Evolutionary conservation across 805 yeast genomes (phyloP).

Genomic region (Candida berthetii): DNA sequence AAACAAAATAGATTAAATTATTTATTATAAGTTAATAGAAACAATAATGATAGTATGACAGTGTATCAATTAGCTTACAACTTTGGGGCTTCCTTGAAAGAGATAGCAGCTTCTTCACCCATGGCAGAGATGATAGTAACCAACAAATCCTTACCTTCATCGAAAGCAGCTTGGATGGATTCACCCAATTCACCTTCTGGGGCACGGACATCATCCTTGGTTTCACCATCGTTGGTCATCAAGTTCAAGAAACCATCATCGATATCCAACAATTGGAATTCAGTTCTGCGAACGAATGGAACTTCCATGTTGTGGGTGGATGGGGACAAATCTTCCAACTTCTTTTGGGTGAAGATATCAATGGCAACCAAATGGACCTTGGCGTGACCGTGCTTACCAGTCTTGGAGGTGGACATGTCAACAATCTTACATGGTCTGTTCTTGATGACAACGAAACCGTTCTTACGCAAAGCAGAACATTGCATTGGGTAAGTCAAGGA

Average conservation of each 20-base stretch:
- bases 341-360: slow-evolving; percentile 98
- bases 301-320: slow-evolving; percentile 99
- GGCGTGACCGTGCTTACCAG: slow-evolving; percentile 99
- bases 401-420: slow-evolving; percentile 99
- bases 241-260: slow-evolving; percentile 97
- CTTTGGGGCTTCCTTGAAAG: slow-evolving; percentile 98
- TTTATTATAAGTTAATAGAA: not conserved
- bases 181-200: slow-evolving; percentile 99
- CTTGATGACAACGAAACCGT: slow-evolving; percentile 98
- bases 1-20: not conserved
- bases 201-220: slow-evolving; percentile 97
- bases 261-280: slow-evolving; percentile 94
- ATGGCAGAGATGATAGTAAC: slow-evolving; percentile 97
- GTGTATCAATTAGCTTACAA: not conserved
- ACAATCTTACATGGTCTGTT: slow-evolving; percentile 99
- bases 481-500: slow-evolving; percentile 98
- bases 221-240: slow-evolving; percentile 96
- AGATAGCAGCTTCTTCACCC: slow-evolving; percentile 99
- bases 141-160: slow-evolving; percentile 95
- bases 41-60: not conserved
- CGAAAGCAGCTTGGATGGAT: slow-evolving; percentile 85
- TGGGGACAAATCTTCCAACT: slow-evolving; percentile 99
- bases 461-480: slow-evolving; percentile 99
- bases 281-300: slow-evolving; percentile 94
- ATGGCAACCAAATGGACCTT: slow-evolving; percentile 99